Percentiles rank a stretch among this genome's conserved stretches.
Evolutionary conservation across 2,329 filamentous ascomycete species (phyloP).

Genomic region (Chrysoporthe austroafricana): DNA sequence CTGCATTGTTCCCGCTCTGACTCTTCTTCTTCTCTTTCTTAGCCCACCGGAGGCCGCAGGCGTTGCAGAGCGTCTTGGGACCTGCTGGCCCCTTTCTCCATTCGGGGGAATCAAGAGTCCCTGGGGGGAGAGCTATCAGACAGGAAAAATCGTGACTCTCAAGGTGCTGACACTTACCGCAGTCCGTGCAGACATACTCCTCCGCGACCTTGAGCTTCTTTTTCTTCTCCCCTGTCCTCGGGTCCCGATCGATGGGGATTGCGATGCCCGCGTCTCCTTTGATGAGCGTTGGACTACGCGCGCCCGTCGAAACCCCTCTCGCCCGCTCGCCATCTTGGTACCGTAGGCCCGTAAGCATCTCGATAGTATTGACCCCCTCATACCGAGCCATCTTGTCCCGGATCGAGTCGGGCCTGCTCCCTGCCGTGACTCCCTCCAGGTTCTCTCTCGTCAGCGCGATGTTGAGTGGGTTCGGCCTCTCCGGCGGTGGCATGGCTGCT

Average conservation of each 20-base stretch:
- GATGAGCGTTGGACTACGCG: constrained; percentile 78
- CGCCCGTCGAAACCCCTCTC: constrained; percentile 84
- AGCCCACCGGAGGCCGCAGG: constrained; percentile 78
- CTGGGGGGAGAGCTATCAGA: constrained; percentile 39
- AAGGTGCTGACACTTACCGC: constrained; percentile 58
- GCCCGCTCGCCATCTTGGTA: constrained; percentile 90
- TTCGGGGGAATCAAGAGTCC: constrained; percentile 88
- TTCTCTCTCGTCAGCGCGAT: constrained; percentile 77
- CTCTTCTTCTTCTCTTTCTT: constrained; percentile 79
- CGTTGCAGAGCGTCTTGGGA: constrained; percentile 94
- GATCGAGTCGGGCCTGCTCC: constrained; percentile 72
- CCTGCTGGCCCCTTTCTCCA: constrained; percentile 94
- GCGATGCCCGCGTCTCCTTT: constrained; percentile 86
- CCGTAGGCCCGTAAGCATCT: constrained; percentile 86
- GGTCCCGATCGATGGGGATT: constrained; percentile 79
- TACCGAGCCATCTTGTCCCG: constrained; percentile 84
- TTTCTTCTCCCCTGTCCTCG: constrained; percentile 76
- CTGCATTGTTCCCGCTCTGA: constrained; percentile 29
- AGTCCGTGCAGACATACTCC: constrained; percentile 95
- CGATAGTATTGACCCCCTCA: constrained; percentile 83
- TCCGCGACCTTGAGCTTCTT: constrained; percentile 82
- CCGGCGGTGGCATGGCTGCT: constrained; percentile 67
- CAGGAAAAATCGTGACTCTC: neutral
- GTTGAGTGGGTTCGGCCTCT: constrained; percentile 65
- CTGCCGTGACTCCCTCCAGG: constrained; percentile 71